Base-by-base conservation (phyloP, 2,329 filamentous ascomycete genomes). In the Clonostachys rhizophaga region DNA sequence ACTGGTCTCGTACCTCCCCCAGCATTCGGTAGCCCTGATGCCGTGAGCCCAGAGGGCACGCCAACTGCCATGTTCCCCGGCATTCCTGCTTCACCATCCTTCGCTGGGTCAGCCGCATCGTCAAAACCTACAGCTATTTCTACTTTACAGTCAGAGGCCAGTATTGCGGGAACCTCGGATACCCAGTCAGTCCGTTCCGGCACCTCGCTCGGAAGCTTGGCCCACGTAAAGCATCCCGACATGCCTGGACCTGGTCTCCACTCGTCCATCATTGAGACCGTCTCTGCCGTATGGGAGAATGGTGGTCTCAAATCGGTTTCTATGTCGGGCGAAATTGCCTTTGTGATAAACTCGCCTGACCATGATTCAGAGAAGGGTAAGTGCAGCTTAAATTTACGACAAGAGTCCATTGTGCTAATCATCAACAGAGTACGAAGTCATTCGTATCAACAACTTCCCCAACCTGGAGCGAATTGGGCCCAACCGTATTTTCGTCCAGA, bases 401-500 rank as follows among this genome's bases (percentile, higher is more conserved):
- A 14, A 12, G 7, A 11, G 16, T 34, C 17, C 9, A 41, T 4
- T 14, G 14, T 17, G 14, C 16, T 11, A 11, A 35, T 20, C 7
- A 11, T 45, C 18, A 17, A 12, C 30, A 81, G 78, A 68, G 17
- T 70, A 72, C 33, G 79, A 91, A 58, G 85, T 73, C 3, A 86
- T 97, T 54, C 85, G 89, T 17, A 81, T 99, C 50, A 89, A 95
- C 58, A 94, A 96, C 62, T 96, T 95, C 62, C 70, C 84, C 10
- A 78, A 80, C n/a, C 78, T 99, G 6, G 94, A 97, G 58, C 91
- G 89, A 58, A 91, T 99, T 48, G 91, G 91, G 0, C 91, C 91
- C 2, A 99, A 99, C 63, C 89, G 90, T 40, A 88, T 91, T 48
- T 95, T 97, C 67, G 84, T 97, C 45, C 82, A 84, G 34, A 86